A percentile compares a stretch with the other conserved stretches of the same genome.
Evolutionary conservation across 306 rosid genomes (phyloP).

Genomic region (Vachellia collinsii): DNA sequence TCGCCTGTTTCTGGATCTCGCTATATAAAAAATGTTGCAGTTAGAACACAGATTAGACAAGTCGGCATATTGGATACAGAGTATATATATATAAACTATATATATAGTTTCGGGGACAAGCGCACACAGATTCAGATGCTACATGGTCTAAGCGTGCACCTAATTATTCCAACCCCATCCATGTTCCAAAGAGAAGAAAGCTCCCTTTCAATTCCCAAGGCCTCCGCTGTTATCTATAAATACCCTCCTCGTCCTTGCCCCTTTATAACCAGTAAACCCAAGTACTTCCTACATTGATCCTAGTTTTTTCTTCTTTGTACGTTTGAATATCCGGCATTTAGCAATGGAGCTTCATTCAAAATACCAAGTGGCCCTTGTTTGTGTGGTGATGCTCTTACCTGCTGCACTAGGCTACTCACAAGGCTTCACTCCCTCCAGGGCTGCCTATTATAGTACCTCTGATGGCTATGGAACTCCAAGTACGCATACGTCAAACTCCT

Average conservation of each 20-base stretch:
- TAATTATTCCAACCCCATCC: background rate
- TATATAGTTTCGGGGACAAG: background rate
- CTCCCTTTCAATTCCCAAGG: background rate
- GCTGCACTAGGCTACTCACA: background rate
- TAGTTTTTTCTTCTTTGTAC: background rate
- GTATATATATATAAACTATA: background rate
- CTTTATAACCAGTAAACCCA: background rate
- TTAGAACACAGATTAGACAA: background rate
- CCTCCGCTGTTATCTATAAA: background rate
- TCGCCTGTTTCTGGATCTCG: background rate
- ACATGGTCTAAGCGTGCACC: background rate
- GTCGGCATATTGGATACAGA: no score
- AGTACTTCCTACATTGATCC: background rate
- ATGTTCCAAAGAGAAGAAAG: background rate
- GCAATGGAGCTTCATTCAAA: background rate
- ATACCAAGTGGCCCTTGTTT: background rate
- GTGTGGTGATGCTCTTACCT: background rate
- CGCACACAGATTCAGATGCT: background rate
- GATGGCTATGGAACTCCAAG: background rate
- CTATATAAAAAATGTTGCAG: background rate
- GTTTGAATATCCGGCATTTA: background rate
- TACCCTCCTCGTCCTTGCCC: background rate
- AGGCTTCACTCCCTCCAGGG: background rate
- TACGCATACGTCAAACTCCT: background rate
- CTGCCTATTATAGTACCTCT: background rate